Percentiles rank a stretch among this genome's conserved stretches.
Evolutionary conservation across 2,329 filamentous ascomycete genomes (phyloP).

Genomic region (Ambrosiella cleistominuta): DNA sequence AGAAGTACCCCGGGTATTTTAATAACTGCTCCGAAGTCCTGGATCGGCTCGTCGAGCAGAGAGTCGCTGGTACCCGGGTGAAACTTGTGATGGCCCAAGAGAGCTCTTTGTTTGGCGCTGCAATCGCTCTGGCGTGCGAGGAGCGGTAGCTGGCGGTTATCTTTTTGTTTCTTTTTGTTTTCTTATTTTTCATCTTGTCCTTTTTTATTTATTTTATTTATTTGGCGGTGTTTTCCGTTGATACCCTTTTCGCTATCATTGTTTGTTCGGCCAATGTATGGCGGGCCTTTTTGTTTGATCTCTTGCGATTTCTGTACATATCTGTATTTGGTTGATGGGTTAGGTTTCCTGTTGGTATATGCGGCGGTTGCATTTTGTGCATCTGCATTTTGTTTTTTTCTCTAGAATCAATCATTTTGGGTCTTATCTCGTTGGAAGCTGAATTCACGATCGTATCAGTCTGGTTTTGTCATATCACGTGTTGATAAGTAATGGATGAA

Average conservation of each 20-base stretch:
- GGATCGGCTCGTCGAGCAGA: slow-evolving; percentile 36
- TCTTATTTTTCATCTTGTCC: background rate
- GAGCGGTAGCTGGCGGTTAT: background rate
- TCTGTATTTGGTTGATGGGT: background rate
- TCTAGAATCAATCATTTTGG: too few relatives aligned
- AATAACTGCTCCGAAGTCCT: slow-evolving; percentile 44
- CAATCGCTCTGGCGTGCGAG: slow-evolving; percentile 43
- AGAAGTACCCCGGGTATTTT: slow-evolving; percentile 56
- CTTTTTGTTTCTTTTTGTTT: background rate
- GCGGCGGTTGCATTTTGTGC: background rate
- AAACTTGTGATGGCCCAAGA: slow-evolving; percentile 52
- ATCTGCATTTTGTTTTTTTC: too few relatives aligned
- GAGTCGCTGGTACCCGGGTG: slow-evolving; percentile 24
- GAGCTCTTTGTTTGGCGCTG: slow-evolving; percentile 58
- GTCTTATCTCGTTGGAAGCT: too few relatives aligned
- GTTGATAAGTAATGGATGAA: too few relatives aligned
- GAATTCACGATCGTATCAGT: too few relatives aligned
- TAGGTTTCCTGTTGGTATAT: background rate
- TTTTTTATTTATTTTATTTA: background rate
- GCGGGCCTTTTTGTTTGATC: background rate
- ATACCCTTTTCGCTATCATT: background rate
- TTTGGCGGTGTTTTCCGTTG: background rate
- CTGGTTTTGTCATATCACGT: too few relatives aligned
- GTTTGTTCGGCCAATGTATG: background rate
- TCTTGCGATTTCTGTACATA: background rate